Conservation (phyloP, 192 early-diverging fungal species). For the Coemansia reversa region DNA sequence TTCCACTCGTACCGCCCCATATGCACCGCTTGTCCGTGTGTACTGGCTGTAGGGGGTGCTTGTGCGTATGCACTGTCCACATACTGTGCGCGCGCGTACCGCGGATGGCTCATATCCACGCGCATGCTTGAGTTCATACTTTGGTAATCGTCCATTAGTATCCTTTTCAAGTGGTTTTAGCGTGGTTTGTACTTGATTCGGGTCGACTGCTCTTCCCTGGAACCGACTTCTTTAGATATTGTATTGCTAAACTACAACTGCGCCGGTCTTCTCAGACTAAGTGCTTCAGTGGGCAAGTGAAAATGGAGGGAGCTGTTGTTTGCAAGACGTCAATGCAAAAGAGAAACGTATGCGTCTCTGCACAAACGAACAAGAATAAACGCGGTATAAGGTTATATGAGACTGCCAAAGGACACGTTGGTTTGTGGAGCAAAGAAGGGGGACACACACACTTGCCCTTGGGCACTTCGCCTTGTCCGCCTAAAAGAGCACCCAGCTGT, state of each 20-base stretch:
- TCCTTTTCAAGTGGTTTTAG: not conserved
- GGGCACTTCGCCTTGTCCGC: not conserved
- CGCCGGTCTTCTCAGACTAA: not conserved
- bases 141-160: conserved; percentile 35
- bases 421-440: conserved; percentile 2
- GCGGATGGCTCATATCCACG: conserved; percentile 20
- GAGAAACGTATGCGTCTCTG: not conserved
- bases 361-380: not conserved
- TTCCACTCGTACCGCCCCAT: conserved; percentile 43
- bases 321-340: not conserved
- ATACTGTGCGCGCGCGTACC: conserved; percentile 23
- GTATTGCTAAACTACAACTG: not conserved
- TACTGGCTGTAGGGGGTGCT: conserved; percentile 5
- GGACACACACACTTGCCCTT: not conserved
- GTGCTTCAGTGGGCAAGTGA: not conserved
- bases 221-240: not conserved
- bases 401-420: not conserved
- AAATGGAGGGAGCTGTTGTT: not conserved
- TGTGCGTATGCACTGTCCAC: conserved; percentile 14
- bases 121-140: conserved; percentile 18
- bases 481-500: not conserved
- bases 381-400: not conserved
- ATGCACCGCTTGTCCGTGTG: conserved; percentile 13
- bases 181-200: not conserved
- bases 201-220: not conserved